Evolutionary conservation across 2,329 filamentous ascomycete species (phyloP).

Genomic region (Microsporum audouinii): DNA sequence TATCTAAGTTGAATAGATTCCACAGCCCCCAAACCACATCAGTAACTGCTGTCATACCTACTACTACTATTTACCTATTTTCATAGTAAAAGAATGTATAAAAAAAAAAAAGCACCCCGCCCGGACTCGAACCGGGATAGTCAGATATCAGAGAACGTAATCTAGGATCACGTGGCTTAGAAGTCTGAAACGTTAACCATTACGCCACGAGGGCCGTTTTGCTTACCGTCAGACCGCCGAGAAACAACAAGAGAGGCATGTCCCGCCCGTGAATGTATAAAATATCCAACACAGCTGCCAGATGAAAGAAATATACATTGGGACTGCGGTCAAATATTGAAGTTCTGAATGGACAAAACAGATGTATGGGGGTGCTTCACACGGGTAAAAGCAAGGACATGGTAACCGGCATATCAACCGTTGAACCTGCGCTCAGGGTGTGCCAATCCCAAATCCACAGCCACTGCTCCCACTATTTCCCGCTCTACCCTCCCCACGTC

Average conservation of each 20-base stretch:
- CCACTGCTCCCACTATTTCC: not conserved
- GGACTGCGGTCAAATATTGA: no score
- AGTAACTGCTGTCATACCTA: no score
- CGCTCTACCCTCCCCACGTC: not conserved
- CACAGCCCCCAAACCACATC: no score
- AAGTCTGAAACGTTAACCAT: constrained; percentile 4
- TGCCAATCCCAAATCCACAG: not conserved
- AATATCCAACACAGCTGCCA: not conserved
- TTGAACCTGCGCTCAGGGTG: not conserved
- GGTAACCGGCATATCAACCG: not conserved
- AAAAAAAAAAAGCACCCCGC: not conserved
- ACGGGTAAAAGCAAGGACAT: no score
- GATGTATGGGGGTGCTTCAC: no score
- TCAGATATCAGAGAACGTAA: constrained; percentile 1
- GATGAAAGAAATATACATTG: not conserved
- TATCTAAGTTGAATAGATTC: no score
- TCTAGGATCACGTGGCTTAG: not conserved
- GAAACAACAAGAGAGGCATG: not conserved
- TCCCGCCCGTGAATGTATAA: not conserved
- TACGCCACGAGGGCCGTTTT: constrained; percentile 1
- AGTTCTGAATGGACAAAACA: no score
- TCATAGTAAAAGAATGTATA: not conserved
- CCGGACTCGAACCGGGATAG: constrained; percentile 3
- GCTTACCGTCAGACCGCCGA: not conserved
- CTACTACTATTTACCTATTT: not conserved